These are phyloP conservation scores for Aspergillus conjunctus DNA, from an alignment of 495 filamentous ascomycete species.

Conservation along the genomic window DNA sequence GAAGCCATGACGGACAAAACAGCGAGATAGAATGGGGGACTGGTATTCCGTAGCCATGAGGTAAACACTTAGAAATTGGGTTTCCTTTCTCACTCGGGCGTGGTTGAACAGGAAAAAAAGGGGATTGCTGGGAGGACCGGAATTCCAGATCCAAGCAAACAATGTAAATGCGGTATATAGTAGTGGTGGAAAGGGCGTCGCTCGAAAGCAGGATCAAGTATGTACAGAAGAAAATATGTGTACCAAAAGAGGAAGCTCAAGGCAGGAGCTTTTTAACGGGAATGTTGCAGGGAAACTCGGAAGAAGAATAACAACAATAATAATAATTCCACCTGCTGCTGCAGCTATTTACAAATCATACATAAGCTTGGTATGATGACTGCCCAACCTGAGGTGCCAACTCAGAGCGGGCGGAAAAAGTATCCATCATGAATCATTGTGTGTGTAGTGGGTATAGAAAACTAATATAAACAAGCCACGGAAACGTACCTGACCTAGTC, in stretches of 20 bases:
- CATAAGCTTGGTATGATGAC: slow-evolving; percentile 10
- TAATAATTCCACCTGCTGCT: background rate
- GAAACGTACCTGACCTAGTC: slow-evolving; percentile 78
- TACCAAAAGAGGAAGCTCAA: background rate
- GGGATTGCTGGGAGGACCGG: slow-evolving; percentile 1
- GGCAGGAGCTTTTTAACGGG: background rate
- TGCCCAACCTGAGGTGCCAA: slow-evolving; percentile 11
- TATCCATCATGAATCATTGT: slow-evolving; percentile 7
- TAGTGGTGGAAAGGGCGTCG: slow-evolving; percentile 1
- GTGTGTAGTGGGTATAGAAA: slow-evolving; percentile 11
- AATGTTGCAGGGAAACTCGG: slow-evolving; percentile 14
- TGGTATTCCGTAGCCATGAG: slow-evolving; percentile 23
- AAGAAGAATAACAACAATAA: slow-evolving; percentile 11
- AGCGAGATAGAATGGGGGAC: slow-evolving; percentile 36
- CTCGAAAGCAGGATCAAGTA: slow-evolving; percentile 4
- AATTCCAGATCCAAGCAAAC: slow-evolving; percentile 17
- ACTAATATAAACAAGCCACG: slow-evolving; percentile 10
- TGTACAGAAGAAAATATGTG: slow-evolving; percentile 17
- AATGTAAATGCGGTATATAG: slow-evolving; percentile 16
- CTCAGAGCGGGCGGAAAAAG: slow-evolving; percentile 4
- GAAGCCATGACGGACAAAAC: slow-evolving; percentile 45
- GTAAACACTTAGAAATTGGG: slow-evolving; percentile 4
- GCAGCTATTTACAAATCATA: slow-evolving; percentile 2
- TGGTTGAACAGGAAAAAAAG: background rate
- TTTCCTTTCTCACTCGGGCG: slow-evolving; percentile 5